Evolutionary conservation across 306 rosid genomes (phyloP).

Genomic region (Pueraria montana): DNA sequence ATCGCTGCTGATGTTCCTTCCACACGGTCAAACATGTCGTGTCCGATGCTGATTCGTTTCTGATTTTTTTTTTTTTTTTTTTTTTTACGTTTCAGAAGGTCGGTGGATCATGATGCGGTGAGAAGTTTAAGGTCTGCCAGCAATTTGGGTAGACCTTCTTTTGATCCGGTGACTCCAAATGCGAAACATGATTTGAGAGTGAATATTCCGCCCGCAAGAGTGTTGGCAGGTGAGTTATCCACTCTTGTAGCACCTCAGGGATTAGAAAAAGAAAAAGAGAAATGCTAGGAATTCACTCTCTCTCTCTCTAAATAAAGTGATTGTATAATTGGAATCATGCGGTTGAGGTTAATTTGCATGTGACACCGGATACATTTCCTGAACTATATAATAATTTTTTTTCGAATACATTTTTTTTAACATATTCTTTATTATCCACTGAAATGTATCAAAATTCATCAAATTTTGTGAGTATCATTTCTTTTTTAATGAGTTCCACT

Average conservation of each 20-base stretch:
- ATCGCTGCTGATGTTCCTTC: neutral
- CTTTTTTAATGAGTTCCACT: too few relatives aligned
- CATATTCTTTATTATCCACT: too few relatives aligned
- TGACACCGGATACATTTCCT: too few relatives aligned
- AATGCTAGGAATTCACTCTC: too few relatives aligned
- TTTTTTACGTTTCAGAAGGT: constrained; percentile 54
- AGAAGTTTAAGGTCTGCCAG: constrained; percentile 46
- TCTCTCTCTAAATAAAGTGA: too few relatives aligned
- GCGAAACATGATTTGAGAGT: constrained; percentile 46
- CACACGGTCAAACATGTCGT: neutral
- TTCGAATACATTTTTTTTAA: too few relatives aligned
- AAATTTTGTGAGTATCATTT: too few relatives aligned
- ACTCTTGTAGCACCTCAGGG: neutral
- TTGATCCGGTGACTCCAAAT: constrained; percentile 44
- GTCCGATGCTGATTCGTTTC: constrained; percentile 4
- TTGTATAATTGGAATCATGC: too few relatives aligned
- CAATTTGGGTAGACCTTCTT: constrained; percentile 47
- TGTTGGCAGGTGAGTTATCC: constrained; percentile 41
- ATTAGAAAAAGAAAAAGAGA: neutral
- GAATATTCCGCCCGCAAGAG: constrained; percentile 43
- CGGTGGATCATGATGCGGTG: constrained; percentile 46
- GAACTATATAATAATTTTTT: too few relatives aligned
- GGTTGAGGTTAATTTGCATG: too few relatives aligned
- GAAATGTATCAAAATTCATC: too few relatives aligned
- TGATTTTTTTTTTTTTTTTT: neutral